phyloP scores from a whole-genome alignment of 2,329 filamentous ascomycete species.

The Ceratocystis cacaofunesta region DNA sequence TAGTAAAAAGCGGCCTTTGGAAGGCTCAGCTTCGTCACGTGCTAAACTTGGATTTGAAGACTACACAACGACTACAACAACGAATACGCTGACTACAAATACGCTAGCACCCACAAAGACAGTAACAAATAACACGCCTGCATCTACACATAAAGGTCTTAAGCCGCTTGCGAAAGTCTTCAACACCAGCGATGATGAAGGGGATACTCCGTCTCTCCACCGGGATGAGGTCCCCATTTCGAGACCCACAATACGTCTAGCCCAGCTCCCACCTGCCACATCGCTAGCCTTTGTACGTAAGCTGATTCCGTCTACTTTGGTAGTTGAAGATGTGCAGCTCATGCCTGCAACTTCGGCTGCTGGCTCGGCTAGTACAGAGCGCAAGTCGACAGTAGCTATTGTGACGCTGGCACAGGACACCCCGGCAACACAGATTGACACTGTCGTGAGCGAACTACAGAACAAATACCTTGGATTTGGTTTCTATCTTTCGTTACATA shows the following conservation, averaged over 20 bases:
- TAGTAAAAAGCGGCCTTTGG: conserved; percentile 38
- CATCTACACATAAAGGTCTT: background rate
- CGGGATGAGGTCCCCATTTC: conserved; percentile 44
- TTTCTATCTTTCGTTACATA: conserved; percentile 63
- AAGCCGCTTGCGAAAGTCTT: conserved; percentile 49
- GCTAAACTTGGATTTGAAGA: conserved; percentile 24
- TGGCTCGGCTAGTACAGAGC: conserved; percentile 33
- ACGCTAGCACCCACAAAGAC: background rate
- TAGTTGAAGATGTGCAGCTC: conserved; percentile 60
- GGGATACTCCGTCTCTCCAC: conserved; percentile 24
- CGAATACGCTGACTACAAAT: background rate
- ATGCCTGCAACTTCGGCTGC: conserved; percentile 37
- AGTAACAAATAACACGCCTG: background rate
- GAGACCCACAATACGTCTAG: conserved; percentile 47
- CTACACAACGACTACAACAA: conserved; percentile 21
- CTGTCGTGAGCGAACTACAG: conserved; percentile 60
- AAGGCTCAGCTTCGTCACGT: conserved; percentile 22
- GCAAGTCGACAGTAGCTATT: conserved; percentile 62
- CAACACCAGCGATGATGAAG: conserved; percentile 48
- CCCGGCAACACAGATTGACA: conserved; percentile 68
- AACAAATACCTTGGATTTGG: conserved; percentile 77
- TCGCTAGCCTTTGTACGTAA: conserved; percentile 46
- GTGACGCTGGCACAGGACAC: conserved; percentile 70
- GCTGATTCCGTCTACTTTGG: conserved; percentile 43
- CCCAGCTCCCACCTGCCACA: conserved; percentile 45